Evolutionary conservation across 257 asterid genomes (phyloP).

Genomic region (Solanum gandarillasii): DNA sequence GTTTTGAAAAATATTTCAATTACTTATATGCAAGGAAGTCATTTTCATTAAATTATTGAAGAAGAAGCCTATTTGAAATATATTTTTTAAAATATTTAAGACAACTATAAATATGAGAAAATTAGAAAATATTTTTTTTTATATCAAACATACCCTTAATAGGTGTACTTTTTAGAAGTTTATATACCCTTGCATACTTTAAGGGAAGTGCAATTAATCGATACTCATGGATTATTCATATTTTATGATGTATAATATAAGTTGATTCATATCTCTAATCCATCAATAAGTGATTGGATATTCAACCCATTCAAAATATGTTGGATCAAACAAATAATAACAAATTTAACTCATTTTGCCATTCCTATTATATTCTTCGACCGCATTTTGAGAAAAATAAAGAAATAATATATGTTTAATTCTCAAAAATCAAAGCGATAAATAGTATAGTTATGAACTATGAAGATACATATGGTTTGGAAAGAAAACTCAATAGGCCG

Average conservation of each 20-base stretch:
- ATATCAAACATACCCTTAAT: not conserved
- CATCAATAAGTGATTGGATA: too few relatives aligned
- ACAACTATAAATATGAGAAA: too few relatives aligned
- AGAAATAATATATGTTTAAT: not conserved
- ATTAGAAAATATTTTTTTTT: not conserved
- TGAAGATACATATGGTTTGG: not conserved
- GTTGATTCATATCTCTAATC: not conserved
- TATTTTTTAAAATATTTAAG: not conserved
- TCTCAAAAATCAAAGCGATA: too few relatives aligned
- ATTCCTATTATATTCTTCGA: too few relatives aligned
- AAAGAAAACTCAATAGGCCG: not conserved
- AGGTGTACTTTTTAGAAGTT: not conserved
- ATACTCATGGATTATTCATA: not conserved
- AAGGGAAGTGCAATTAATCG: not conserved
- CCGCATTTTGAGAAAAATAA: not conserved
- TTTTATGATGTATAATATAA: not conserved
- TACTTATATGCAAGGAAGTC: not conserved
- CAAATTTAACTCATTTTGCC: not conserved
- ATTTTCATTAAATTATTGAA: not conserved
- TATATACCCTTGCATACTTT: not conserved
- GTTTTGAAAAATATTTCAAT: too few relatives aligned
- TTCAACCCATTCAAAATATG: not conserved
- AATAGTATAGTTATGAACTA: too few relatives aligned
- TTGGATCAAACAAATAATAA: too few relatives aligned
- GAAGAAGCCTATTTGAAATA: not conserved